phyloP scores from a whole-genome alignment of 441 rosid genomes.

The Euphorbia celastroides region DNA sequence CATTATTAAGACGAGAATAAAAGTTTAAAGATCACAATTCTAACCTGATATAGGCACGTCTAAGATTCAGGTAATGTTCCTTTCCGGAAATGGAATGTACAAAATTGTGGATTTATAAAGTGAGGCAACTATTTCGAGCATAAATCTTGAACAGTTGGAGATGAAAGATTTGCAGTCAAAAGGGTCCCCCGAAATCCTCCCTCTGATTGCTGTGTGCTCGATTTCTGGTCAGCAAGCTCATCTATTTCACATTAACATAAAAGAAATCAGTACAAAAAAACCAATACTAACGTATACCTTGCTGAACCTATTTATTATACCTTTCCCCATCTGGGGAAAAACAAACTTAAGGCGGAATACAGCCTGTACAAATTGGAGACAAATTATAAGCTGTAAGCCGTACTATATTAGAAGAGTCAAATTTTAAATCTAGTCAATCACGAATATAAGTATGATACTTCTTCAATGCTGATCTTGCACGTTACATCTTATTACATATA shows the following conservation, averaged over 20 bases:
- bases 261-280: conserved; percentile 4
- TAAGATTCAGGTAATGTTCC: conserved; percentile 2
- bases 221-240: conserved; percentile 72
- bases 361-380: too few species aligned
- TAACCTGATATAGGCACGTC: conserved; percentile 10
- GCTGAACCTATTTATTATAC: too few species aligned
- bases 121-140: conserved; percentile 12
- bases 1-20: not conserved
- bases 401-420: too few species aligned
- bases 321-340: not conserved
- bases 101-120: conserved; percentile 11
- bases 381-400: too few species aligned
- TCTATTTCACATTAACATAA: conserved; percentile 42
- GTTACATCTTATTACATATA: too few species aligned
- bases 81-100: conserved; percentile 1
- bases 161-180: conserved; percentile 13
- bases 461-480: too few species aligned
- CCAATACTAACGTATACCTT: not conserved
- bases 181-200: conserved; percentile 80
- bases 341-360: too few species aligned
- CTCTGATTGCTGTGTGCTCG: conserved; percentile 52
- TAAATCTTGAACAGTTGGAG: conserved; percentile 13
- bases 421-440: too few species aligned
- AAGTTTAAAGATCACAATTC: not conserved
- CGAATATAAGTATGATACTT: too few species aligned